These are phyloP conservation scores for Triticum timopheevii DNA, from an alignment of 176 grass and related monocot species.

Conservation along the genomic window DNA sequence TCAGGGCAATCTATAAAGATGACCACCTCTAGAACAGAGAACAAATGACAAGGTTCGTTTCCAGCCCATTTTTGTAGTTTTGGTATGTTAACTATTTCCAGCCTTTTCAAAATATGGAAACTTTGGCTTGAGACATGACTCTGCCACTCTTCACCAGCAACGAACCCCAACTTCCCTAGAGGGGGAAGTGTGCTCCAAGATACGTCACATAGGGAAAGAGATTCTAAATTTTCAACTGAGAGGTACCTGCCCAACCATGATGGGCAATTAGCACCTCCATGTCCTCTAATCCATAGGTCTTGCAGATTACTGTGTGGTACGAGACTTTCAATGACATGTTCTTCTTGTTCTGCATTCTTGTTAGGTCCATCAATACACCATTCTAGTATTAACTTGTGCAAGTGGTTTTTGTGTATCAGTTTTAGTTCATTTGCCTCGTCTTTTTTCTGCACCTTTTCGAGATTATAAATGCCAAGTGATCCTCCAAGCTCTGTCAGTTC, in stretches of 20 bases:
- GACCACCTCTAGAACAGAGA: not conserved
- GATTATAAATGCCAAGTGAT: not conserved
- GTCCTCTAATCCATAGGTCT: not conserved
- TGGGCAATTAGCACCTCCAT: not conserved
- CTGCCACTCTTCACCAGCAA: not conserved
- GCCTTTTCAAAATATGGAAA: not conserved
- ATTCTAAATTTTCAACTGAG: not conserved
- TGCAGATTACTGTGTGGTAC: not conserved
- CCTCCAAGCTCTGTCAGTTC: not conserved
- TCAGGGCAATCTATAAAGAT: not conserved
- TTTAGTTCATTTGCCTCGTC: not conserved
- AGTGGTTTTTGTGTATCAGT: not conserved
- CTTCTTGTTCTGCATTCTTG: not conserved
- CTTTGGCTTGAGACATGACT: not conserved
- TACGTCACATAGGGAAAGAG: not conserved
- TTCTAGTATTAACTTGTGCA: not conserved
- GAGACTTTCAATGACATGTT: not conserved
- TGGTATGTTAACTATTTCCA: not conserved
- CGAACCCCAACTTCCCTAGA: not conserved
- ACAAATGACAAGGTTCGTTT: not conserved
- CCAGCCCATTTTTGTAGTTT: not conserved
- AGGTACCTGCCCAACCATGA: not conserved
- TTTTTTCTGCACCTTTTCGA: not conserved
- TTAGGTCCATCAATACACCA: rapidly evolving
- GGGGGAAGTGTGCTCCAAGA: not conserved